Conservation (phyloP, 2,329 filamentous ascomycete genomes). For the Leptosphaerulina australis region DNA sequence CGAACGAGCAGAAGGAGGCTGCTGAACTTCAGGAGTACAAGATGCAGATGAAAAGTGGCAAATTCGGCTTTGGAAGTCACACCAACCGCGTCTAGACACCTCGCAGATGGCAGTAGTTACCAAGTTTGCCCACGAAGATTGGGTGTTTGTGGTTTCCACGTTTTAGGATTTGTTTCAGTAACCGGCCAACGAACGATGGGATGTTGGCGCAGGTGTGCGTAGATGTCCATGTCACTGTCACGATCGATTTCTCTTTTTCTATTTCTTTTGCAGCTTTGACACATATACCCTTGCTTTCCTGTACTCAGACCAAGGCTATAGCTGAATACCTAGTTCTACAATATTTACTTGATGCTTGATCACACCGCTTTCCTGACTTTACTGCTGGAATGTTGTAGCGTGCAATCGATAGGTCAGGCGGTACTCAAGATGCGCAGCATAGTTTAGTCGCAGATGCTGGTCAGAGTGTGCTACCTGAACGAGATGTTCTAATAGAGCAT, state of each 20-base stretch:
- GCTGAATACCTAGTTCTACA: slow-evolving; percentile 15
- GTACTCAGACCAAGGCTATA: slow-evolving; percentile 18
- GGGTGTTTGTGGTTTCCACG: no score
- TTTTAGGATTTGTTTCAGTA: slow-evolving; percentile 20
- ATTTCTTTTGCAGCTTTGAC: background rate
- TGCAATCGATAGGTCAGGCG: no score
- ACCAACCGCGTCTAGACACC: slow-evolving; percentile 20
- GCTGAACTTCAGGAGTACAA: slow-evolving; percentile 44
- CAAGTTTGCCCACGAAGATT: no score
- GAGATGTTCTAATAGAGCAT: no score
- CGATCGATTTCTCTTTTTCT: slow-evolving; percentile 6
- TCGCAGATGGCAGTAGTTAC: background rate
- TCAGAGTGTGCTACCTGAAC: no score
- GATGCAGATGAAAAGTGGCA: slow-evolving; percentile 34
- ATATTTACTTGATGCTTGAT: slow-evolving; percentile 17
- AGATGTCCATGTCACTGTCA: slow-evolving; percentile 22
- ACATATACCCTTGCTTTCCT: slow-evolving; percentile 21
- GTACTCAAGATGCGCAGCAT: no score
- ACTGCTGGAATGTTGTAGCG: no score
- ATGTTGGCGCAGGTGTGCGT: slow-evolving; percentile 19
- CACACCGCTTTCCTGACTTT: background rate
- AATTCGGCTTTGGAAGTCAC: slow-evolving; percentile 28
- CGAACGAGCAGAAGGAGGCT: slow-evolving; percentile 46
- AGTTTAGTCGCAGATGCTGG: no score
- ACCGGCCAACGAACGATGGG: slow-evolving; percentile 11